A percentile compares a stretch with the other conserved stretches of the same genome.
phyloP scores from a whole-genome alignment of 257 asterid genomes.

The Dorcoceras hygrometricum region DNA sequence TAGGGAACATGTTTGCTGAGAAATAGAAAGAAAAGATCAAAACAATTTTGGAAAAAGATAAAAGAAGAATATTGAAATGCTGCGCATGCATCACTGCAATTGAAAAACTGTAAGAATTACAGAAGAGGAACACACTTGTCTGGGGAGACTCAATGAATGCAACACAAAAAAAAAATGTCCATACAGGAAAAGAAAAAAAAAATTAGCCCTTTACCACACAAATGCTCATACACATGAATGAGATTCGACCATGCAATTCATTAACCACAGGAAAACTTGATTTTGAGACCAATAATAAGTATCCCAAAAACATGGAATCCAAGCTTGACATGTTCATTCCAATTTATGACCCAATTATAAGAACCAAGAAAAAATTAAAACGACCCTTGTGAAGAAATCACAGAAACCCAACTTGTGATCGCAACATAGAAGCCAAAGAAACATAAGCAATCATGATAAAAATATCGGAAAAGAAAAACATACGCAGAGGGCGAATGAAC shows the following conservation, averaged over 20 bases:
- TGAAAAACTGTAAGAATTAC: constrained; percentile 3
- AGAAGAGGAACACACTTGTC: not conserved
- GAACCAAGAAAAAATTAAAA: no score
- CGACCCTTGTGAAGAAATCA: not conserved
- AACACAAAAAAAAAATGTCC: not conserved
- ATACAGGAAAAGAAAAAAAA: not conserved
- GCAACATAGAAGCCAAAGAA: constrained; percentile 1
- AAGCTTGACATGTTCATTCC: constrained; percentile 20
- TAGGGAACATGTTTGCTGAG: not conserved
- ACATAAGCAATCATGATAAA: not conserved
- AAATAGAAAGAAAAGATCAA: not conserved
- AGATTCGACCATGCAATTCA: constrained; percentile 33
- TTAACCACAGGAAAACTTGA: constrained; percentile 3
- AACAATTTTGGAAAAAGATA: not conserved
- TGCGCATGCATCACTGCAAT: constrained; percentile 13
- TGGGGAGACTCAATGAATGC: not conserved
- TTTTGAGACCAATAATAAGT: constrained; percentile 26
- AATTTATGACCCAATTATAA: not conserved
- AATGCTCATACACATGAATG: not conserved
- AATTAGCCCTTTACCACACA: constrained; percentile 10
- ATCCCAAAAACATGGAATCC: constrained; percentile 9
- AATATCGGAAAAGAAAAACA: constrained; percentile 7
- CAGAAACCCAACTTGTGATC: constrained; percentile 6
- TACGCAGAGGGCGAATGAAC: constrained; percentile 41
- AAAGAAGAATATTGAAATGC: constrained; percentile 10